Conservation (phyloP, 139 green algal species). For the Astrephomene gubernaculifera region DNA sequence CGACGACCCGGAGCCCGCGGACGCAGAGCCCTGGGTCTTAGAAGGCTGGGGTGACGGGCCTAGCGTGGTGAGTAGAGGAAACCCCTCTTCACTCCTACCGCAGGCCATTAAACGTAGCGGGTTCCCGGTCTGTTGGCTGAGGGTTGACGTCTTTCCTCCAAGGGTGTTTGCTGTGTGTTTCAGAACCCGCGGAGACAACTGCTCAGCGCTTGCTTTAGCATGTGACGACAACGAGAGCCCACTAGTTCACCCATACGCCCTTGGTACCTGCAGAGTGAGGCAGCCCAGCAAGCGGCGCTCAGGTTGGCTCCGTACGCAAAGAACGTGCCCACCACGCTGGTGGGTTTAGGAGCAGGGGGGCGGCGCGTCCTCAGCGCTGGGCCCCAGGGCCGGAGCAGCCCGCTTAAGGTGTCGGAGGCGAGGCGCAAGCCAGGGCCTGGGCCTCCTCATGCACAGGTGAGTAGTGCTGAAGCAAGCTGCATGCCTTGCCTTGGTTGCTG, state of each 20-base stretch:
- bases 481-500: not conserved
- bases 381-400: conserved; percentile 5
- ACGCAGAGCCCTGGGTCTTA: conserved; percentile 44
- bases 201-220: too few species aligned
- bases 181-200: too few species aligned
- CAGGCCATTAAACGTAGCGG: too few species aligned
- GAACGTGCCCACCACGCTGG: conserved; percentile 33
- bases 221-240: too few species aligned
- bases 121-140: too few species aligned
- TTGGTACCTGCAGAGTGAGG: conserved; percentile 42
- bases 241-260: too few species aligned
- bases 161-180: too few species aligned
- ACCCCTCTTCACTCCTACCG: too few species aligned
- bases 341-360: not conserved
- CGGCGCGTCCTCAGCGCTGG: conserved; percentile 34
- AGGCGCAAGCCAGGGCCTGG: not conserved
- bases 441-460: not conserved
- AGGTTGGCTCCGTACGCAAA: conserved; percentile 24
- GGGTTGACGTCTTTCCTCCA: too few species aligned
- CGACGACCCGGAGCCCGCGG: conserved; percentile 7
- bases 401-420: conserved; percentile 5
- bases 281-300: conserved; percentile 31
- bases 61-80: conserved; percentile 32
- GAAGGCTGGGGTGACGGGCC: conserved; percentile 48
- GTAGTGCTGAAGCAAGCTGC: not conserved